Evolutionary conservation across 2,329 filamentous ascomycete genomes (phyloP).

Genomic region (Aspergillus udagawae): DNA sequence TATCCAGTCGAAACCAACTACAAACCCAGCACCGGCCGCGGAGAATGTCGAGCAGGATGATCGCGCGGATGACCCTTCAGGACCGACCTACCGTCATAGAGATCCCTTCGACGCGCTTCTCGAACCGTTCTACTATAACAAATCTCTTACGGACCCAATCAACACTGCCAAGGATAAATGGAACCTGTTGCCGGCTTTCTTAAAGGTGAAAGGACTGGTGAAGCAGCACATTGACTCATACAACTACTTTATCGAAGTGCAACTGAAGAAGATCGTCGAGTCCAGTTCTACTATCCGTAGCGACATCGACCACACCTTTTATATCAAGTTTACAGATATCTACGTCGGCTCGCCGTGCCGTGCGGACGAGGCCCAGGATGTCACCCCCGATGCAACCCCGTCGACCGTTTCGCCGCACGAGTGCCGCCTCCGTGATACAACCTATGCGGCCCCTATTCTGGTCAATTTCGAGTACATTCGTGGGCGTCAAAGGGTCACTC

Average conservation of each 20-base stretch:
- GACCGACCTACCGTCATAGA: constrained; percentile 24
- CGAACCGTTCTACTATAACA: constrained; percentile 67
- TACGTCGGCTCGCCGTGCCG: constrained; percentile 78
- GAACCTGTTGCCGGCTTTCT: constrained; percentile 92
- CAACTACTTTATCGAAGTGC: constrained; percentile 95
- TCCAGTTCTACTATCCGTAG: constrained; percentile 85
- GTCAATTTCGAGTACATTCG: constrained; percentile 89
- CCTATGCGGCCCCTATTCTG: constrained; percentile 91
- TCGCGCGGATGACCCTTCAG: constrained; percentile 16
- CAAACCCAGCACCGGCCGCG: constrained; percentile 16
- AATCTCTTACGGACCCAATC: constrained; percentile 65
- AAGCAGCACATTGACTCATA: constrained; percentile 99
- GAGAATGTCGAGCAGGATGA: constrained; percentile 13
- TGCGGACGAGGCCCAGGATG: constrained; percentile 64
- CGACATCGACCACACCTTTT: constrained; percentile 89
- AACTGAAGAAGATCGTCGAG: constrained; percentile 93
- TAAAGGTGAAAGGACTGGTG: constrained; percentile 94
- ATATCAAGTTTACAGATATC: constrained; percentile 89
- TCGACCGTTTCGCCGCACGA: constrained; percentile 82
- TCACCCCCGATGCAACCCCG: constrained; percentile 33
- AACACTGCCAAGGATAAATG: constrained; percentile 81
- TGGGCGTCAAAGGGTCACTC: constrained; percentile 71
- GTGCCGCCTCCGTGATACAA: constrained; percentile 92
- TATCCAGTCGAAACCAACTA: constrained; percentile 22
- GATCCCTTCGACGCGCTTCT: constrained; percentile 59